Evolutionary conservation across 352 stramenopile genomes (phyloP).

Genomic region (Elongisporangium undulatum): DNA sequence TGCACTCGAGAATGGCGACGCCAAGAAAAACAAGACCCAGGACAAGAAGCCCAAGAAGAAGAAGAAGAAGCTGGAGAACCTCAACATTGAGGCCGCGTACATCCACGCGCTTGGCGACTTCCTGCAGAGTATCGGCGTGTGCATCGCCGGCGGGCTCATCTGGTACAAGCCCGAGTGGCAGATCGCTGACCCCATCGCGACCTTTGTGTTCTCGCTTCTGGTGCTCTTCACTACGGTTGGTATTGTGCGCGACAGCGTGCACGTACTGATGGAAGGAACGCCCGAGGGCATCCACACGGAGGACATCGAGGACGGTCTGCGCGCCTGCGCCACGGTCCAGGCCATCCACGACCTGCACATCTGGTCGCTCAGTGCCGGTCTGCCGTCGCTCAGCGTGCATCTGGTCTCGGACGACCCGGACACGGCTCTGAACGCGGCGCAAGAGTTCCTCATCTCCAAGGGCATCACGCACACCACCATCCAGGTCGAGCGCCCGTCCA

Average conservation of each 20-base stretch:
- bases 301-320: slow-evolving; percentile 82
- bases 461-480: slow-evolving; percentile 89
- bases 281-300: slow-evolving; percentile 88
- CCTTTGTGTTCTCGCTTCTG: slow-evolving; percentile 96
- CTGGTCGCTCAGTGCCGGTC: slow-evolving; percentile 93
- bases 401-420: slow-evolving; percentile 70
- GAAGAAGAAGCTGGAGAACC: slow-evolving; percentile 77
- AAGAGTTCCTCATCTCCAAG: slow-evolving; percentile 67
- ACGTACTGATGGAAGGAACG: slow-evolving; percentile 96
- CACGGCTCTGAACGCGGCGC: slow-evolving; percentile 55
- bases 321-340: slow-evolving; percentile 76
- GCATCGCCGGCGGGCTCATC: slow-evolving; percentile 94
- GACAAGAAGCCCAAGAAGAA: slow-evolving; percentile 9
- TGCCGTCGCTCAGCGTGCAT: slow-evolving; percentile 92
- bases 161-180: slow-evolving; percentile 96
- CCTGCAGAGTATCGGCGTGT: slow-evolving; percentile 95
- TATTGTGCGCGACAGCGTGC: slow-evolving; percentile 89
- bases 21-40: slow-evolving; percentile 5
- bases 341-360: slow-evolving; percentile 97
- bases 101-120: slow-evolving; percentile 98
- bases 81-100: slow-evolving; percentile 96
- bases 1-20: slow-evolving; percentile 6
- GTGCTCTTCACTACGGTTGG: slow-evolving; percentile 92
- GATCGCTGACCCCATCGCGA: slow-evolving; percentile 96
- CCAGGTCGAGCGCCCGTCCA: slow-evolving; percentile 72